Evolutionary conservation across 1,284 basidiomycete genomes (phyloP), one percentile per base, ranked within the genome.

Genomic region (Naganishia cerealis): DNA sequence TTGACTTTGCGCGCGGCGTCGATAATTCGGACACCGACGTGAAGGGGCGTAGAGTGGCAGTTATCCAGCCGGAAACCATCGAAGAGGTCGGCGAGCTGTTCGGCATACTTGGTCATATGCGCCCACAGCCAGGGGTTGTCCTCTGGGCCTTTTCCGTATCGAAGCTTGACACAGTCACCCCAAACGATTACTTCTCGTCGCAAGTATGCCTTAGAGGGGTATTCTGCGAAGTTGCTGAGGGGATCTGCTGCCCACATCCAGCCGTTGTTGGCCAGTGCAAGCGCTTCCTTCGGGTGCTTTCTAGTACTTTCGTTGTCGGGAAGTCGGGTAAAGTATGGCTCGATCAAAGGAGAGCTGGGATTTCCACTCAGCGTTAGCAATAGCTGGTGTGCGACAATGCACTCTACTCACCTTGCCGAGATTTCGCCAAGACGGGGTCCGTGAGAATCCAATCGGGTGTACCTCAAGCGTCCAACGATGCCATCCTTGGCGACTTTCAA

Each of bases 171-270:
- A 77, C 95, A 98, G 80, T 99, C 96, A 52, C 89, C 88, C 95
- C 95, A 99, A 21, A 90, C 92, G 73, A 99, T 98, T 58, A 99
- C 92, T 80, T 97, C 92, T 62, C 95, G 89, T 38, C 93, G 88
- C 57, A 98, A 85, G 79, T 99, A 99, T 0, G 94, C 90, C 78
- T 95, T 95, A n/a, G 94, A 98, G 0, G 91, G 90, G 57, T 87
- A 86, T n/a, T 92, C 86, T 10, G 94, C 95, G 81, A 99, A 99
- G 82, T 98, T 96, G 72, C 88, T 85, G 24, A 99, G 85, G 0
- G 95, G 95, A 78, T 99, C 89, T 1, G 95, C 94, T 69, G 90
- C 85, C 95, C 95, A 99, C 74, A 99, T 95, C 95, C 95, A 99
- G 8, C 95, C 95, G 75, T 99, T 99, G 81, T 98, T 97, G 6